A percentile compares a stretch with the other conserved stretches of the same genome.
Conservation (phyloP, 2,329 filamentous ascomycete species). For the Xylariaceae sp. region DNA sequence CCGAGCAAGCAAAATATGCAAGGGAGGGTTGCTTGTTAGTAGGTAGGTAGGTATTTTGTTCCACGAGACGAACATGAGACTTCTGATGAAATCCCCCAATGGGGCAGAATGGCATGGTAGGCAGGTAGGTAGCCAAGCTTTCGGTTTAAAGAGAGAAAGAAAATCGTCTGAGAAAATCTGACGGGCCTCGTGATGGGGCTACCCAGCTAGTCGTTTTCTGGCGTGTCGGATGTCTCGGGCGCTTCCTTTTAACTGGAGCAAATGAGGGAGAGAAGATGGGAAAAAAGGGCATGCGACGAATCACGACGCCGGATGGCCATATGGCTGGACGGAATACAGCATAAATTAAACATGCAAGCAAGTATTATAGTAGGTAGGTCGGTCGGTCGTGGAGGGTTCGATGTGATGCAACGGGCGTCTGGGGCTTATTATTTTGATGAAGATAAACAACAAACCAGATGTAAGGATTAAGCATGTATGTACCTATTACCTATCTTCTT, state of each 20-base stretch:
- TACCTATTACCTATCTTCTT: not conserved
- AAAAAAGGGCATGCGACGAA: not conserved
- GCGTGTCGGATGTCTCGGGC: constrained; percentile 17
- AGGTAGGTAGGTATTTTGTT: not conserved
- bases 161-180: constrained; percentile 18
- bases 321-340: not conserved
- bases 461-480: no score
- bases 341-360: not conserved
- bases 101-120: not conserved
- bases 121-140: no score
- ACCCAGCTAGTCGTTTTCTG: constrained; percentile 5
- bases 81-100: not conserved
- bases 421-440: not conserved
- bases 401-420: not conserved
- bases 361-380: not conserved
- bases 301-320: not conserved
- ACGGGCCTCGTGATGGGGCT: constrained; percentile 11
- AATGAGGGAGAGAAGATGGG: not conserved
- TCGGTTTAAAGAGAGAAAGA: not conserved
- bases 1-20: not conserved
- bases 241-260: constrained; percentile 2
- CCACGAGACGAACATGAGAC: not conserved
- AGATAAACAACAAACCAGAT: constrained; percentile 1
- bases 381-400: not conserved
- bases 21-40: constrained; percentile 8